phyloP scores from a whole-genome alignment of 2,329 filamentous ascomycete genomes.

The Fonsecaea erecta region DNA sequence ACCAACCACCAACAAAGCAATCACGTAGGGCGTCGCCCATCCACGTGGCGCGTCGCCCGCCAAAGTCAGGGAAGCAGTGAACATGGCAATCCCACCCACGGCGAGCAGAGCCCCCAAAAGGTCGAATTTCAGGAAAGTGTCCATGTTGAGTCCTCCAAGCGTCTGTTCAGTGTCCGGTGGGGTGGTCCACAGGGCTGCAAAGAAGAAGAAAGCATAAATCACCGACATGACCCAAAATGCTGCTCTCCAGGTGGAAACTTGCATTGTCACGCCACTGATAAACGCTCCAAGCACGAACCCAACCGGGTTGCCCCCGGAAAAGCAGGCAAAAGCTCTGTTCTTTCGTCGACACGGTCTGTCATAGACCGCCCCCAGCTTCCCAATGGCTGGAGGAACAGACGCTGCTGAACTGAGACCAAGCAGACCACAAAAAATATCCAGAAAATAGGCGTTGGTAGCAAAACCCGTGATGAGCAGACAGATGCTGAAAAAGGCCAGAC shows the following conservation, averaged over 20 bases:
- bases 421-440: constrained; percentile 67
- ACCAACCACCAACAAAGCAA: constrained; percentile 66
- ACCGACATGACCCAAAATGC: constrained; percentile 66
- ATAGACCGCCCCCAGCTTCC: constrained; percentile 67
- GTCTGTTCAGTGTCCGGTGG: constrained; percentile 59
- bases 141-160: constrained; percentile 48
- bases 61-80: constrained; percentile 65
- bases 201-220: constrained; percentile 64
- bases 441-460: constrained; percentile 60
- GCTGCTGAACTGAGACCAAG: constrained; percentile 68
- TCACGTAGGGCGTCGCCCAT: constrained; percentile 66
- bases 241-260: constrained; percentile 67
- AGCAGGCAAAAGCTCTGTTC: constrained; percentile 68
- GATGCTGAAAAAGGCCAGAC: constrained; percentile 63
- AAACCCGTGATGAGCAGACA: constrained; percentile 65
- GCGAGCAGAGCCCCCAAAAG: constrained; percentile 64
- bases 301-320: constrained; percentile 62
- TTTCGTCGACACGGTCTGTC: constrained; percentile 65
- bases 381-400: constrained; percentile 67
- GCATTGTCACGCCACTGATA: constrained; percentile 65
- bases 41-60: constrained; percentile 63
- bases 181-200: constrained; percentile 65
- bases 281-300: constrained; percentile 64
- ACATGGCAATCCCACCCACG: constrained; percentile 67
- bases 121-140: constrained; percentile 64